Evolutionary conservation across 768 basidiomycete genomes (phyloP), one percentile per base, ranked within the genome.

Genomic region (Tubosaeta brunneosetosa): DNA sequence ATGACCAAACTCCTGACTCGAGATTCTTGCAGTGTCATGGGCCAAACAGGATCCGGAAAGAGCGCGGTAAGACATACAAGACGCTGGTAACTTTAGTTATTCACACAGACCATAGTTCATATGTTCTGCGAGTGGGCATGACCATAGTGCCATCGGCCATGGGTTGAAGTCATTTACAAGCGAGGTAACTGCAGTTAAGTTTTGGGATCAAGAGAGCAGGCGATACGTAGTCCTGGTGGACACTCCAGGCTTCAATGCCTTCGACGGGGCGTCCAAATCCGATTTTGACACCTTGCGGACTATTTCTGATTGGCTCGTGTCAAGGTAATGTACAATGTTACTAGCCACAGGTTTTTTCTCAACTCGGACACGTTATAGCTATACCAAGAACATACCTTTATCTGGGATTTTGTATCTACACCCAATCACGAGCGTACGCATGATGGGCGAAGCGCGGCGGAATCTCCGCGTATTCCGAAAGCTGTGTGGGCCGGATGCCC

Each of bases 101-200:
- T 40, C 19, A 22, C 19, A 22, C 19, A 10, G 10, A 9, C 38
- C 22, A 22, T 22, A 40, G 38, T 40, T 40, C 11, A 13, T 40
- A 40, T 40, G 38, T 22, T 27, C 17, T 10, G 57, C 50, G 1
- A 56, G 49, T 27, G 56, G 53, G n/a, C 34, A 1, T 26, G 27
- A 40, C 11, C 10, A 9, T 22, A 11, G n/a, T 10, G n/a, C 11
- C 5, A 40, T 40, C 22, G 19, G 38, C 19, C 38, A 40, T 19
- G 19, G 38, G 19, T 22, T 40, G 19, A 22, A 5, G 12, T 19
- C 38, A 5, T 40, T 4, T 12, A 40, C 38, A 3, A 12, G 11
- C 38, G 1, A 40, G n/a, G 38, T 40, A 4, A 40, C 17, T 22
- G 38, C 38, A 10, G 10, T 40, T 11, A 40, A 13, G 22, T 40